phyloP scores from a whole-genome alignment of 2,329 filamentous ascomycete genomes.

The Tolypocladium amazonense region DNA sequence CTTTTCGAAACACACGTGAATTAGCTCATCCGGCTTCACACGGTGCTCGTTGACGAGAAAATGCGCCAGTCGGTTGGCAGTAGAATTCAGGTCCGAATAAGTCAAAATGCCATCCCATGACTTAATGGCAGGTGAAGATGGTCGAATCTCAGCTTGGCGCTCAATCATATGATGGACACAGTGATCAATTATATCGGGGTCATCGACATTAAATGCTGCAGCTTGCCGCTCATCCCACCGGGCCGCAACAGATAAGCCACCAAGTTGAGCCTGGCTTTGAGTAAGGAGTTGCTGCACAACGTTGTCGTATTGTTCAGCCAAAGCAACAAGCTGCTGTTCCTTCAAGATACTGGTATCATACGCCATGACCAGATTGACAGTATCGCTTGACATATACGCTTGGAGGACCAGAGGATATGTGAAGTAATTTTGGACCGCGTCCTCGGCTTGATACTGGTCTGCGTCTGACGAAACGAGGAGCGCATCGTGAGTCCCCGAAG shows the following conservation, averaged over 20 bases:
- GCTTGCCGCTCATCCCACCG: background rate
- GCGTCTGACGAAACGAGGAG: background rate
- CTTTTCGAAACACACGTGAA: conserved; percentile 5
- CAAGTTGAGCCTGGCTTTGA: background rate
- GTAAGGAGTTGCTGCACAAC: background rate
- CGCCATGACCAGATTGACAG: background rate
- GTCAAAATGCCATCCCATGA: conserved; percentile 34
- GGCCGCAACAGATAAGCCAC: background rate
- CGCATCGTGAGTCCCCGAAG: background rate
- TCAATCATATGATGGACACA: conserved; percentile 31
- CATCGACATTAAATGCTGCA: background rate
- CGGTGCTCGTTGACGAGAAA: conserved; percentile 13
- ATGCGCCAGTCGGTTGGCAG: conserved; percentile 26
- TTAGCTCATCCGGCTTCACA: background rate
- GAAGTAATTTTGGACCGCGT: conserved; percentile 3
- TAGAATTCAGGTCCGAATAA: conserved; percentile 25
- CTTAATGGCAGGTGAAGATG: conserved; percentile 20
- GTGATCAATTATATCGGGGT: conserved; percentile 1
- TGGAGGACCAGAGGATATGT: conserved; percentile 5
- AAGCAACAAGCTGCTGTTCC: background rate
- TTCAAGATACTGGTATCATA: background rate
- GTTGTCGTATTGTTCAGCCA: background rate
- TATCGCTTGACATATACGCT: background rate
- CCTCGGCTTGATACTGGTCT: background rate
- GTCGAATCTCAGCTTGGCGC: conserved; percentile 15